Conservation (phyloP, 1,284 basidiomycete genomes). For the Bjerkandera adusta region DNA sequence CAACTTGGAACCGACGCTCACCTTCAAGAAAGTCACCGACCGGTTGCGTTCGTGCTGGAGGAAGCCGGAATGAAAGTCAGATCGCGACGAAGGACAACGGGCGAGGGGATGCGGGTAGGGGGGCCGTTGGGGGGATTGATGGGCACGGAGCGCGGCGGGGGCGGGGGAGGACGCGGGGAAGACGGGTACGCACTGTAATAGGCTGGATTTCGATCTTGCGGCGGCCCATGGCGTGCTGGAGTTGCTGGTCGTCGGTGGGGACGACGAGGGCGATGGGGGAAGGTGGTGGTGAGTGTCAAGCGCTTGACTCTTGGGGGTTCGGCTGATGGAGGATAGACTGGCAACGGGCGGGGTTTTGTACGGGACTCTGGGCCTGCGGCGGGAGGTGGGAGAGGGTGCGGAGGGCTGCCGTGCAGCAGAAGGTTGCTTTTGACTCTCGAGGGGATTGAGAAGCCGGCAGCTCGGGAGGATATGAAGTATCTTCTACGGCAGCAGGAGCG, state of each 20-base stretch:
- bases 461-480: slow-evolving; percentile 1
- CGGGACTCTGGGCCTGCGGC: background rate
- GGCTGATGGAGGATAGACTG: slow-evolving; percentile 6
- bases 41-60: slow-evolving; percentile 87
- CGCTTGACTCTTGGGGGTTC: slow-evolving; percentile 1
- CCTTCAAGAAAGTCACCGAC: slow-evolving; percentile 90
- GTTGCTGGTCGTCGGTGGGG: background rate
- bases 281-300: slow-evolving; percentile 6
- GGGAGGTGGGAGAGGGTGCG: background rate
- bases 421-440: background rate
- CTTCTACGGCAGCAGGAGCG: slow-evolving; percentile 6
- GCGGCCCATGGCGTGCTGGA: slow-evolving; percentile 62
- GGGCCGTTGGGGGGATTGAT: background rate
- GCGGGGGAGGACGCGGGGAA: slow-evolving; percentile 15
- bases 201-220: slow-evolving; percentile 91
- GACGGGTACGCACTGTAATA: slow-evolving; percentile 60
- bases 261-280: slow-evolving; percentile 6
- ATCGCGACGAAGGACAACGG: slow-evolving; percentile 4
- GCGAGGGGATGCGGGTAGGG: background rate
- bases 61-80: slow-evolving; percentile 24
- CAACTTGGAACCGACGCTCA: slow-evolving; percentile 19
- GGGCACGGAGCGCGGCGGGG: slow-evolving; percentile 11
- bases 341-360: slow-evolving; percentile 4
- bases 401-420: background rate
- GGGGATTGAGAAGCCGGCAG: slow-evolving; percentile 5